Percentiles rank a stretch among this genome's conserved stretches.
These are phyloP conservation scores for Leccinum subgranulosum DNA, from an alignment of 768 basidiomycete genomes.

Conservation along the genomic window DNA sequence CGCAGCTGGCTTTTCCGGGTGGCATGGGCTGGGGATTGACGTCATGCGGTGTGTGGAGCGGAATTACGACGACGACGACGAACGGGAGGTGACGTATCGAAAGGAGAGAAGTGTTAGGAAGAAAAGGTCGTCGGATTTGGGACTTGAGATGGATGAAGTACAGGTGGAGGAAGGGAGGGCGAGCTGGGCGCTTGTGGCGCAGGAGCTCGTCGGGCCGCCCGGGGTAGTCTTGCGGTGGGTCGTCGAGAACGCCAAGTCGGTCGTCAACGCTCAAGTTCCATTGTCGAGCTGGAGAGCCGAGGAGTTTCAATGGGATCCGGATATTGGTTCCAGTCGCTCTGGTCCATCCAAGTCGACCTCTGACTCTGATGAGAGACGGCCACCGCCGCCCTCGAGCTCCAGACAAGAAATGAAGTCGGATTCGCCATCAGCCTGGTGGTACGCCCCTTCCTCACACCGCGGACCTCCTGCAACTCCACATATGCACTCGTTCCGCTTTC, in stretches of 20 bases:
- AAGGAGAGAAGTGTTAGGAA: not conserved
- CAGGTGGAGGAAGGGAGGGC: constrained; percentile 24
- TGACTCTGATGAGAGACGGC: constrained; percentile 1
- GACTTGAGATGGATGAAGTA: constrained; percentile 16
- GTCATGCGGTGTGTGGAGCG: not conserved
- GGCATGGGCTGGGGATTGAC: constrained; percentile 23
- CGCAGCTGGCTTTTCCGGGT: constrained; percentile 28
- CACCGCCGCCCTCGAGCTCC: not conserved
- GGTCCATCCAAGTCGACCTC: not conserved
- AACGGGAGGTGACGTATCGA: not conserved
- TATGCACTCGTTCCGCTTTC: constrained; percentile 9
- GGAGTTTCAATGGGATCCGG: constrained; percentile 16
- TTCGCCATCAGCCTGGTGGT: constrained; percentile 11
- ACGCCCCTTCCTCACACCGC: constrained; percentile 3
- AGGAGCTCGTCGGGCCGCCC: constrained; percentile 22
- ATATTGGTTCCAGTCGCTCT: not conserved
- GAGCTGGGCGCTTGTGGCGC: constrained; percentile 15
- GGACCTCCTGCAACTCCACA: constrained; percentile 4
- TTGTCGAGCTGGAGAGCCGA: not conserved
- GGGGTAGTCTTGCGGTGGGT: constrained; percentile 9
- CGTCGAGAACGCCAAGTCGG: not conserved
- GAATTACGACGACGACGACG: not conserved
- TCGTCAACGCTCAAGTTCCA: not conserved
- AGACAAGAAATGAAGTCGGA: constrained; percentile 10
- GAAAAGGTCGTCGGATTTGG: constrained; percentile 1